These are phyloP conservation scores for Pezicula carpinea DNA, from an alignment of 2,329 filamentous ascomycete species.

Conservation along the genomic window DNA sequence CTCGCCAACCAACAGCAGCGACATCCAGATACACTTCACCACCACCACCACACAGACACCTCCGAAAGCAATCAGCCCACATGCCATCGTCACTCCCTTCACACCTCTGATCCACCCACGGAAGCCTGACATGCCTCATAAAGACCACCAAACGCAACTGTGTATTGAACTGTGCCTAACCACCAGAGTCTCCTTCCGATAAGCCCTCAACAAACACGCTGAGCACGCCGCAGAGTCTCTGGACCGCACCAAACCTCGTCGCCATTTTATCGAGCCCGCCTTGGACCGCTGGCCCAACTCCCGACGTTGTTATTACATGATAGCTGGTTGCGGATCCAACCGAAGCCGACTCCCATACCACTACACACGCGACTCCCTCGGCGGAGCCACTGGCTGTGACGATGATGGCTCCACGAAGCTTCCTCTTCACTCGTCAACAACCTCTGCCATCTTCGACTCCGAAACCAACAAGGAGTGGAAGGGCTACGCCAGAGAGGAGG, in stretches of 20 bases:
- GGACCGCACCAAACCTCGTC: neutral
- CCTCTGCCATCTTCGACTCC: constrained; percentile 5
- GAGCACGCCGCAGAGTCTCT: neutral
- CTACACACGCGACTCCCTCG: constrained; percentile 10
- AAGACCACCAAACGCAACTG: constrained; percentile 10
- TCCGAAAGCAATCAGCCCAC: neutral
- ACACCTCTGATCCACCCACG: neutral
- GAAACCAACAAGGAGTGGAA: constrained; percentile 14
- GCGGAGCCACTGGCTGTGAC: constrained; percentile 4
- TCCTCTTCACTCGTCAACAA: constrained; percentile 17
- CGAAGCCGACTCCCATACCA: constrained; percentile 7
- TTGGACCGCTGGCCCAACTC: neutral
- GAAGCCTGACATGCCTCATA: constrained; percentile 3
- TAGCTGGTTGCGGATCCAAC: constrained; percentile 6
- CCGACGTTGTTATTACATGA: constrained; percentile 14
- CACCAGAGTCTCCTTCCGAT: constrained; percentile 10
- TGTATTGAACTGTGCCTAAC: constrained; percentile 9
- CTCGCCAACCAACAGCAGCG: neutral
- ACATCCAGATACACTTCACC: neutral
- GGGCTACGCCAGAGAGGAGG: constrained; percentile 7
- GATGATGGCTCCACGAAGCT: constrained; percentile 23
- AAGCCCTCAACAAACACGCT: constrained; percentile 4
- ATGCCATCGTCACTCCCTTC: neutral
- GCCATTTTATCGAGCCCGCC: neutral
- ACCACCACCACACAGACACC: neutral